These are phyloP conservation scores for Cutaneotrichosporon curvatum DNA, from an alignment of 1,284 basidiomycete genomes.

Conservation along the genomic window DNA sequence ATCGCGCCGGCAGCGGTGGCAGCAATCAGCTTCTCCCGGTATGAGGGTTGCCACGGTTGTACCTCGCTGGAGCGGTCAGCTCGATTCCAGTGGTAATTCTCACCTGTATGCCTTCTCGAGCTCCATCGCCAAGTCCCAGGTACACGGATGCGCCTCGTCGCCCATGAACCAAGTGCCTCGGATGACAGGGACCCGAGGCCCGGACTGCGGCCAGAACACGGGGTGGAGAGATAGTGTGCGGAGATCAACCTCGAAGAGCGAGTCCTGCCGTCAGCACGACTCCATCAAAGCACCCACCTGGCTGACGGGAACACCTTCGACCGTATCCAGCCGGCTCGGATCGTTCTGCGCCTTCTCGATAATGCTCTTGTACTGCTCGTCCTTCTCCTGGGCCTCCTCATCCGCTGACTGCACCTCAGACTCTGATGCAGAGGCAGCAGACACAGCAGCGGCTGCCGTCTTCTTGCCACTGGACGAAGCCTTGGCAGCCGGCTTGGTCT, in stretches of 20 bases:
- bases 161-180: slow-evolving; percentile 51
- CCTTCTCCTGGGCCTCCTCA: neutral
- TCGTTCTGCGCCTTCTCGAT: slow-evolving; percentile 27
- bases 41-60: slow-evolving; percentile 48
- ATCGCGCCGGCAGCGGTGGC: slow-evolving; percentile 48
- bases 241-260: slow-evolving; percentile 45
- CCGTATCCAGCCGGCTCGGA: slow-evolving; percentile 32
- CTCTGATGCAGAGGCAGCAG: neutral
- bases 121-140: slow-evolving; percentile 49
- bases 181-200: slow-evolving; percentile 48
- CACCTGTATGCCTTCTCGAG: slow-evolving; percentile 50
- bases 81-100: slow-evolving; percentile 3
- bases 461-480: slow-evolving; percentile 16
- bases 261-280: slow-evolving; percentile 37
- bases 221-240: slow-evolving; percentile 46
- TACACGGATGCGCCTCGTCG: slow-evolving; percentile 48
- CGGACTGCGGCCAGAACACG: slow-evolving; percentile 52
- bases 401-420: neutral
- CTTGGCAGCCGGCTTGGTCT: slow-evolving; percentile 30
- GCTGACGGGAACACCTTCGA: slow-evolving; percentile 42
- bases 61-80: slow-evolving; percentile 32
- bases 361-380: slow-evolving; percentile 27
- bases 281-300: slow-evolving; percentile 29
- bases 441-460: neutral
- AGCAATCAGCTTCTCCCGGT: slow-evolving; percentile 50